Evolutionary conservation across 164 flowering plant genomes (phyloP).

Genomic region (Nymphaea thermarum): DNA sequence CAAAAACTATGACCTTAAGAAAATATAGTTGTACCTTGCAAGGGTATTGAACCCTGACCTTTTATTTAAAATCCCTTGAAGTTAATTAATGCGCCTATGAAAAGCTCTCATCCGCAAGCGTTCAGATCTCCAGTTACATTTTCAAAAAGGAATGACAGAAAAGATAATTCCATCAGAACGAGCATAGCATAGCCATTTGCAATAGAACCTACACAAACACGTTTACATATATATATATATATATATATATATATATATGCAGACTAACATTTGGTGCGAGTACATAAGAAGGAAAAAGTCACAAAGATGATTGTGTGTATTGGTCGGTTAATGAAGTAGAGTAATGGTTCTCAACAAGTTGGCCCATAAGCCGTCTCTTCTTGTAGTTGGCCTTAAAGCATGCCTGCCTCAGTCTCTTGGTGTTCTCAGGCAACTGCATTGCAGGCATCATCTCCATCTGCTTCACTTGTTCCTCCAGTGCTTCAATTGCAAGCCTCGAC

Average conservation of each 20-base stretch:
- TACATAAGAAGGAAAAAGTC: background rate
- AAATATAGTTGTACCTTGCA: no score
- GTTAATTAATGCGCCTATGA: no score
- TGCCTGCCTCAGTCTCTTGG: constrained; percentile 52
- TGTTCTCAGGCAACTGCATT: constrained; percentile 30
- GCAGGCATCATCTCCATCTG: constrained; percentile 32
- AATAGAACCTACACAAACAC: no score
- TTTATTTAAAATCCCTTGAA: no score
- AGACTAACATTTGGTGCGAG: background rate
- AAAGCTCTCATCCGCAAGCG: no score
- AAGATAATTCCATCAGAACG: no score
- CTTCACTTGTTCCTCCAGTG: constrained; percentile 34
- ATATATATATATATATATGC: background rate
- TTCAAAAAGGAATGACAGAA: no score
- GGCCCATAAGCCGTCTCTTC: constrained; percentile 20
- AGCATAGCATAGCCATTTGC: no score
- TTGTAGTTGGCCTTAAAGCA: constrained; percentile 67
- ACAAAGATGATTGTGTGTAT: background rate
- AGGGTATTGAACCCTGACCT: no score
- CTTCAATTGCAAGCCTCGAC: constrained; percentile 20
- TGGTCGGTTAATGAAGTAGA: background rate
- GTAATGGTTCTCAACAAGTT: background rate
- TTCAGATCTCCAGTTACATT: no score
- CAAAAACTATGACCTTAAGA: no score
- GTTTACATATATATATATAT: no score